Evolutionary conservation across 495 filamentous ascomycete genomes (phyloP).

Genomic region (Penicillium fimorum): DNA sequence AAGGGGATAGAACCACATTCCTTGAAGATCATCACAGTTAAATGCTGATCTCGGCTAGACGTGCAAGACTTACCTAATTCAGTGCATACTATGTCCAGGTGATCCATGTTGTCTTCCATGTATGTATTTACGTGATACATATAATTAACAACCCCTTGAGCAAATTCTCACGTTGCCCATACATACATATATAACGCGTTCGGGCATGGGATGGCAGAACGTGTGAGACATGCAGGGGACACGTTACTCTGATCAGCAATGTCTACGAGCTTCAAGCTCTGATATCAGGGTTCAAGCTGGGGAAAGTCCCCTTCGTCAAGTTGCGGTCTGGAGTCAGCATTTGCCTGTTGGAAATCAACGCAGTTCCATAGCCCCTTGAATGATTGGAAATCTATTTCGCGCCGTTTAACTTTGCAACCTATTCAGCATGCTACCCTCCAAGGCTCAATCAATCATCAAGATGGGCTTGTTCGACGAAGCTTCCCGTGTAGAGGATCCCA

Average conservation of each 20-base stretch:
- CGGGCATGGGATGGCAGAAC: conserved; percentile 17
- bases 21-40: conserved; percentile 12
- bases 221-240: conserved; percentile 28
- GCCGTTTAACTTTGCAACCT: background rate
- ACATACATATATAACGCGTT: conserved; percentile 9
- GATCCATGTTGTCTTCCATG: background rate
- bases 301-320: background rate
- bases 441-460: background rate
- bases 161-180: conserved; percentile 5
- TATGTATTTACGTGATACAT: too few relatives aligned
- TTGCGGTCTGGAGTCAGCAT: conserved; percentile 14
- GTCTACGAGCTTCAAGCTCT: background rate
- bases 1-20: conserved; percentile 25
- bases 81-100: background rate
- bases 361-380: background rate
- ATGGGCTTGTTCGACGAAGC: conserved; percentile 9
- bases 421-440: background rate
- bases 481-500: background rate
- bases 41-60: background rate
- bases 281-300: background rate
- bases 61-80: conserved; percentile 13
- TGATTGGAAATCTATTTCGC: background rate
- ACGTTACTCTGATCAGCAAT: conserved; percentile 9
- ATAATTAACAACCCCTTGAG: conserved; percentile 7
- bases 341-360: background rate